These are phyloP conservation scores for Vaccinium corymbosum DNA, from an alignment of 148 eudicot genomes.

Conservation along the genomic window DNA sequence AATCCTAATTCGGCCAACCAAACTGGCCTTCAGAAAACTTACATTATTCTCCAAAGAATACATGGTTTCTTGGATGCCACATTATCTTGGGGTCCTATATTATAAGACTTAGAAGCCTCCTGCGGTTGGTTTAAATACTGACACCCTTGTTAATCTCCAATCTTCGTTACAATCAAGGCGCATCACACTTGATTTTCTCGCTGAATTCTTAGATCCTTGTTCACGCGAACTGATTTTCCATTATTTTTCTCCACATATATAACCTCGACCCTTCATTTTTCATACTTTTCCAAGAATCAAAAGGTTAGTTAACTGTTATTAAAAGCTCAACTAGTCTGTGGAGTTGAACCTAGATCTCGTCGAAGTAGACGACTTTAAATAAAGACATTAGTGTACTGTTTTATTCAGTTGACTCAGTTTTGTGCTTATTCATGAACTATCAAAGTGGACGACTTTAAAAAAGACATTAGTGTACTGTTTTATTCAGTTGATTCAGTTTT, in stretches of 20 bases:
- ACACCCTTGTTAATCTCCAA: background rate
- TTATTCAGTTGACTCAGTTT: background rate
- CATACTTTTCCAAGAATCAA: background rate
- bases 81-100: background rate
- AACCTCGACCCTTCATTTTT: background rate
- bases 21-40: background rate
- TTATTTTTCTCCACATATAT: background rate
- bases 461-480: background rate
- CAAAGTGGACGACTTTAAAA: background rate
- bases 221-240: slow-evolving; percentile 5
- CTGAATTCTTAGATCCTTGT: slow-evolving; percentile 6
- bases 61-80: too few relatives aligned
- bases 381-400: background rate
- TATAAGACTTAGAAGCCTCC: slow-evolving; percentile 1
- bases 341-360: background rate
- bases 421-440: background rate
- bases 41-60: too few relatives aligned
- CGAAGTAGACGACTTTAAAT: background rate
- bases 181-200: slow-evolving; percentile 9
- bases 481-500: slow-evolving; percentile 1
- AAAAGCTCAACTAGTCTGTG: background rate
- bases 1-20: background rate
- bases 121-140: background rate
- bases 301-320: background rate
- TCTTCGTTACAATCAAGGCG: slow-evolving; percentile 8